These are phyloP conservation scores for Paraconiothyrium sp. DNA, from an alignment of 2,329 filamentous ascomycete species.

Conservation along the genomic window DNA sequence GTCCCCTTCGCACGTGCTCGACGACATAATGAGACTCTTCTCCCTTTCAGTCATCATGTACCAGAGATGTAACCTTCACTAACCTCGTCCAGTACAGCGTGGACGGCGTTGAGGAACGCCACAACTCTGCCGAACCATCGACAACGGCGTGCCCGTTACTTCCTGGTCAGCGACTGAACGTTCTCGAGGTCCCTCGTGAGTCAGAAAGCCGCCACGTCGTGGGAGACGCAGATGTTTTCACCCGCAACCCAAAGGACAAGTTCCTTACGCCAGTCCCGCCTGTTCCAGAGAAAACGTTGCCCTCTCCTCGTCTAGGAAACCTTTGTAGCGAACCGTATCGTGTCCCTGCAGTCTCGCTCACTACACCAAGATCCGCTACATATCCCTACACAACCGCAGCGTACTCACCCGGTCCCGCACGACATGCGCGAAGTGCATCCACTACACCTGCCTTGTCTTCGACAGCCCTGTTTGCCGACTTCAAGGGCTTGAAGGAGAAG, in stretches of 20 bases:
- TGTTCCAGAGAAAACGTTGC: constrained; percentile 57
- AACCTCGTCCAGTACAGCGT: constrained; percentile 74
- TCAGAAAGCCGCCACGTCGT: constrained; percentile 70
- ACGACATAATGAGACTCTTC: background rate
- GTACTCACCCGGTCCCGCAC: constrained; percentile 34
- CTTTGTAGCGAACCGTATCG: constrained; percentile 29
- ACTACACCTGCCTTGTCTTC: constrained; percentile 40
- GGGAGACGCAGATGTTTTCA: constrained; percentile 72
- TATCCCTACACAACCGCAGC: constrained; percentile 35
- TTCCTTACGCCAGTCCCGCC: constrained; percentile 74
- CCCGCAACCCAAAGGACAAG: constrained; percentile 81
- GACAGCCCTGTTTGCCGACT: constrained; percentile 41
- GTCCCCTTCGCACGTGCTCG: background rate
- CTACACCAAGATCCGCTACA: constrained; percentile 41
- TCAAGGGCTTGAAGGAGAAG: constrained; percentile 45
- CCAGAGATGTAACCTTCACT: constrained; percentile 17
- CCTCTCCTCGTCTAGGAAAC: constrained; percentile 30
- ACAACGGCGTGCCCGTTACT: constrained; percentile 86
- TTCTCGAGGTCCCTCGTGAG: constrained; percentile 81
- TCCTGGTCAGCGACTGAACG: constrained; percentile 87
- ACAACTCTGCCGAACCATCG: constrained; percentile 75
- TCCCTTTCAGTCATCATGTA: background rate
- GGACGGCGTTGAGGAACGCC: constrained; percentile 76
- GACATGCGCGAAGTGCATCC: constrained; percentile 43
- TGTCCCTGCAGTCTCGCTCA: constrained; percentile 31